A percentile compares a stretch with the other conserved stretches of the same genome.
Conservation (phyloP, 805 yeast genomes). For the Yamadazyma ubonensis region DNA sequence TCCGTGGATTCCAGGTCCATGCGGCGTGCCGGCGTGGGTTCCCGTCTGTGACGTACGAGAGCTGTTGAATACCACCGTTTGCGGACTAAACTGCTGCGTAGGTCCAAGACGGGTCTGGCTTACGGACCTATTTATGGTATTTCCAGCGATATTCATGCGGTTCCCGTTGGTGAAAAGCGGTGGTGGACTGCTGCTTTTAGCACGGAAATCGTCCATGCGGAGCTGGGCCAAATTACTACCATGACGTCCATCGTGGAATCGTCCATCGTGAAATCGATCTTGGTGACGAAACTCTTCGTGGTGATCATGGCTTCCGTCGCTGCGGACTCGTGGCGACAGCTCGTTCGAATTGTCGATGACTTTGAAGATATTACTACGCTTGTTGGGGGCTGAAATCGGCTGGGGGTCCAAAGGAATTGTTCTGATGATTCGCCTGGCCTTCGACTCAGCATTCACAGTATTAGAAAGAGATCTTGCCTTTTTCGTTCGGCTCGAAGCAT, state of each 20-base stretch:
- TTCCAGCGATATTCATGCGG: slow-evolving; percentile 19
- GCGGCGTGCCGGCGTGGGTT: no score
- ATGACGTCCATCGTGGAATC: no score
- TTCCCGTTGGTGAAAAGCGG: slow-evolving; percentile 9
- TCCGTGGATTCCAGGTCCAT: no score
- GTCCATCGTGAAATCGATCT: no score
- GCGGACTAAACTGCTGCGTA: no score
- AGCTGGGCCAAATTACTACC: no score
- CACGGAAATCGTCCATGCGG: slow-evolving; percentile 7
- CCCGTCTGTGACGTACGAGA: not conserved
- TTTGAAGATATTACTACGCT: slow-evolving; percentile 38
- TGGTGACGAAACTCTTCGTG: not conserved
- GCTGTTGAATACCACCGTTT: no score
- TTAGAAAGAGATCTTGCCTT: slow-evolving; percentile 53
- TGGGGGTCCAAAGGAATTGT: slow-evolving; percentile 83
- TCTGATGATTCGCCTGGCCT: slow-evolving; percentile 71
- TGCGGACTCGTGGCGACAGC: slow-evolving; percentile 25
- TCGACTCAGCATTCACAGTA: slow-evolving; percentile 61
- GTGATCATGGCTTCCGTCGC: slow-evolving; percentile 6
- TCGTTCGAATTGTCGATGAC: slow-evolving; percentile 35
- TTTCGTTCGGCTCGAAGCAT: slow-evolving; percentile 30
- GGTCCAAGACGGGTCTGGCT: not conserved
- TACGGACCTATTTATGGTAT: slow-evolving; percentile 15
- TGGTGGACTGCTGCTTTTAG: slow-evolving; percentile 11
- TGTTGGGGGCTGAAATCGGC: slow-evolving; percentile 52